Evolutionary conservation across 2,329 filamentous ascomycete species (phyloP).

Genomic region (Stromatinia cepivora): DNA sequence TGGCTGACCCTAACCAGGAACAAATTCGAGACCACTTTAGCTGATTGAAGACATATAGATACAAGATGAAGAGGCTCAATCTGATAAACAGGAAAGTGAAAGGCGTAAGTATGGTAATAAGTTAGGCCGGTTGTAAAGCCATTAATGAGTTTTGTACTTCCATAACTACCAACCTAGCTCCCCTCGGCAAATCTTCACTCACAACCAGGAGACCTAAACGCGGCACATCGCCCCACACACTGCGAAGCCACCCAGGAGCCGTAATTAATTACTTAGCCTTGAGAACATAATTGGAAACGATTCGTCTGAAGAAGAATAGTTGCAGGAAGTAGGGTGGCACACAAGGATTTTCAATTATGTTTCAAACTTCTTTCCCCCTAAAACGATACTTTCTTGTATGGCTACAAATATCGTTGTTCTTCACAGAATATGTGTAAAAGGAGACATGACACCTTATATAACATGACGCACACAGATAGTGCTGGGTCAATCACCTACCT

Average conservation of each 20-base stretch:
- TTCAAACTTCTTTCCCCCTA: too few relatives aligned
- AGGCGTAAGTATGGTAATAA: not conserved
- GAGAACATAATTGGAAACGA: too few relatives aligned
- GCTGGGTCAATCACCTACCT: too few relatives aligned
- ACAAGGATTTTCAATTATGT: too few relatives aligned
- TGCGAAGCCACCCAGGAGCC: not conserved
- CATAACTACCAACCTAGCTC: not conserved
- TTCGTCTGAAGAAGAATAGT: too few relatives aligned
- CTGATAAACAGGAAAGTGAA: slow-evolving; percentile 11
- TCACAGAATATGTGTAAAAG: too few relatives aligned
- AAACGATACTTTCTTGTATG: too few relatives aligned
- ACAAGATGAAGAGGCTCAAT: slow-evolving; percentile 1
- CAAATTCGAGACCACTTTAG: slow-evolving; percentile 7
- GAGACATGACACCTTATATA: too few relatives aligned
- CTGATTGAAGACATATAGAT: slow-evolving; percentile 3
- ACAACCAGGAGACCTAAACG: not conserved
- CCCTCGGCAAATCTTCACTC: not conserved
- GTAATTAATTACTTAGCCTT: not conserved
- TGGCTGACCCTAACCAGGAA: not conserved
- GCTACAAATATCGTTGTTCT: too few relatives aligned
- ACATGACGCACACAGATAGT: too few relatives aligned
- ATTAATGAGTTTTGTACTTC: not conserved
- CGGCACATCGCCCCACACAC: not conserved
- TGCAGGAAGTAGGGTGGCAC: too few relatives aligned
- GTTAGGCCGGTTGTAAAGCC: not conserved